Conservation (phyloP, 345 rosid species). For the Alliaria petiolata region DNA sequence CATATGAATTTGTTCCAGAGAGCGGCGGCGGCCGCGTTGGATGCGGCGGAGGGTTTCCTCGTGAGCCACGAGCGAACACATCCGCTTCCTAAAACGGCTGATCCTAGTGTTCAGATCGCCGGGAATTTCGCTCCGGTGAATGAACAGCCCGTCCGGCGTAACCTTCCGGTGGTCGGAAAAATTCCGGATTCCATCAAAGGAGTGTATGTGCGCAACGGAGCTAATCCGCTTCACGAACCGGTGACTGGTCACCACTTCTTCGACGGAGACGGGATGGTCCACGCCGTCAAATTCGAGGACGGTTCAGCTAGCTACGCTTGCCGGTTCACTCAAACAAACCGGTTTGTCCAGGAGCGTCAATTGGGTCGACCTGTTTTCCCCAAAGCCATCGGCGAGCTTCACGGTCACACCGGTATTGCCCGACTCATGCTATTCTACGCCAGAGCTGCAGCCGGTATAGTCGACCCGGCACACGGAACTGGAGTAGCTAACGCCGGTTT, state of each 20-base stretch:
- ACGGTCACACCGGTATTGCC: constrained; percentile 86
- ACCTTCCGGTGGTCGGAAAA: constrained; percentile 57
- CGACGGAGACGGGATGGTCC: constrained; percentile 93
- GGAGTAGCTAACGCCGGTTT: constrained; percentile 92
- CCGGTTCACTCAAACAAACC: constrained; percentile 74
- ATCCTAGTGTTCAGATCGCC: constrained; percentile 65
- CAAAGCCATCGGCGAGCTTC: constrained; percentile 88
- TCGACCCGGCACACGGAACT: constrained; percentile 62
- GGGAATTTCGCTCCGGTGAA: constrained; percentile 85
- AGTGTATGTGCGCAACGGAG: constrained; percentile 75
- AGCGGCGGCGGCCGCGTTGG: constrained; percentile 52
- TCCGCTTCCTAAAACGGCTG: constrained; percentile 74
- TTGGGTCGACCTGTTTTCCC: constrained; percentile 78
- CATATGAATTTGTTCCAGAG: constrained; percentile 59
- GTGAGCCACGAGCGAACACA: constrained; percentile 50
- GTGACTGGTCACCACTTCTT: constrained; percentile 87
- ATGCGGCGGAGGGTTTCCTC: constrained; percentile 53
- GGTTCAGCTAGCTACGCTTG: constrained; percentile 73
- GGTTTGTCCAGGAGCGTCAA: constrained; percentile 61
- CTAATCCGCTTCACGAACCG: constrained; percentile 82
- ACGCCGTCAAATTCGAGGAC: constrained; percentile 53
- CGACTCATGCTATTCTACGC: constrained; percentile 71
- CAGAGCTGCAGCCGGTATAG: constrained; percentile 55
- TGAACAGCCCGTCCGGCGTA: constrained; percentile 49
- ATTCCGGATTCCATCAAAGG: constrained; percentile 69